Evolutionary conservation across 2,329 filamentous ascomycete genomes (phyloP), one percentile per base, ranked within the genome.

Genomic region (Parasarocladium wereldwijsianum): DNA sequence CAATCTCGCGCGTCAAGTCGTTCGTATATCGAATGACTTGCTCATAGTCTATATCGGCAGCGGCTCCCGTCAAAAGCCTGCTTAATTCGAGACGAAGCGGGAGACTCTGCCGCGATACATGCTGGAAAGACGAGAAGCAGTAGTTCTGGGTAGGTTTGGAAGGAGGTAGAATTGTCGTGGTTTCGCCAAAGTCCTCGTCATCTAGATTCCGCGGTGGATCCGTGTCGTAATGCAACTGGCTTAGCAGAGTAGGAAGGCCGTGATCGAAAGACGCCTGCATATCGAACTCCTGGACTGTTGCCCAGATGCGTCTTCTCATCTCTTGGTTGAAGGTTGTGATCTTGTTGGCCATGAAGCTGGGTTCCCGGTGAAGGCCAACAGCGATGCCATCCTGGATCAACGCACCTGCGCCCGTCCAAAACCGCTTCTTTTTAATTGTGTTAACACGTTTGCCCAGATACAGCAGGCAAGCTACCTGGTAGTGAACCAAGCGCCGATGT

Each of bases 371-470:
- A 26, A 75, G 53, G 11, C 68, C 69, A 17, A 73, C 62, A 2
- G 63, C 62, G 34, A 74, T 64, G 32, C 64, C 67, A 30, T 73
- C 64, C 27, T 68, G 66, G 10, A 71, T 60, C 33, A 74, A 52
- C 5, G 61, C 55, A 1, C 69, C 67, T 1, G 69, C 57, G 22
- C 60, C 57, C 11, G 65, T 69, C 69, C 69, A 74, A 46, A 70
- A 73, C 9, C 66, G 58, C 57, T 74, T 74, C 59, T 74, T 74
- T 54, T 73, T 71, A 38, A 74, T 62, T 3, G 64, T 67, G 47
- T 75, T 75, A 38, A 73, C 63, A 17, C 66, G 57, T 54, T 73
- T 74, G 24, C 64, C 66, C 3, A 74, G 58, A 38, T 71, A 73
- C n/a, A 69, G 42, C 18, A 75, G 51, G 39, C 69, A 73, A 9